Conservation (phyloP, 805 yeast genomes). For the Saccharomycopsis schoenii region DNA sequence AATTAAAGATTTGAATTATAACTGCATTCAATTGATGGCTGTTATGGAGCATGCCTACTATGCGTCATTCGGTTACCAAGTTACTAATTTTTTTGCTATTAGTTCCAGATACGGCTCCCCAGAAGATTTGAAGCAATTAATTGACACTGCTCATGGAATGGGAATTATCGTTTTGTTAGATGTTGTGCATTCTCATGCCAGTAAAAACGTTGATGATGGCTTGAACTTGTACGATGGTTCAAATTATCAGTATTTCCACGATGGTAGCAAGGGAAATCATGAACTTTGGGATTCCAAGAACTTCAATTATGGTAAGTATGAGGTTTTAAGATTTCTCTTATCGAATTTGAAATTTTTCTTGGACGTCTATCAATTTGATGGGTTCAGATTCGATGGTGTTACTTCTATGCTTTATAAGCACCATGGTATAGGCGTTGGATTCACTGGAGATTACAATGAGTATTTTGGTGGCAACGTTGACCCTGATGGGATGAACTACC, state of each 20-base stretch:
- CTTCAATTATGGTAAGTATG: conserved; percentile 86
- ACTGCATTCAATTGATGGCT: conserved; percentile 94
- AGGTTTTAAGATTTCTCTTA: conserved; percentile 77
- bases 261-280: conserved; percentile 80
- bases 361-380: conserved; percentile 82
- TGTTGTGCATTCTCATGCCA: conserved; percentile 93
- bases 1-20: conserved; percentile 77
- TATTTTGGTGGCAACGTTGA: conserved; percentile 78
- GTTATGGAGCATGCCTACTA: conserved; percentile 98
- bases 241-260: conserved; percentile 87
- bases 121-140: conserved; percentile 81
- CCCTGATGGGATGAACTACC: conserved; percentile 73
- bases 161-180: conserved; percentile 84
- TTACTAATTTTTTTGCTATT: conserved; percentile 83
- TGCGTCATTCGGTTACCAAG: conserved; percentile 96
- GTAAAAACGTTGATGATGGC: conserved; percentile 91
- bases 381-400: conserved; percentile 95
- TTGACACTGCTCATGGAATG: conserved; percentile 83
- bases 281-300: conserved; percentile 94
- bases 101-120: conserved; percentile 93
- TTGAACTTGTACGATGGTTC: conserved; percentile 90
- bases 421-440: conserved; percentile 84
- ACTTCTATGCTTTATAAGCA: conserved; percentile 87
- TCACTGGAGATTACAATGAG: conserved; percentile 88
- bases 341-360: conserved; percentile 77